These are phyloP conservation scores for Stephania yunnanensis DNA, from an alignment of 164 flowering plant genomes.

Conservation along the genomic window DNA sequence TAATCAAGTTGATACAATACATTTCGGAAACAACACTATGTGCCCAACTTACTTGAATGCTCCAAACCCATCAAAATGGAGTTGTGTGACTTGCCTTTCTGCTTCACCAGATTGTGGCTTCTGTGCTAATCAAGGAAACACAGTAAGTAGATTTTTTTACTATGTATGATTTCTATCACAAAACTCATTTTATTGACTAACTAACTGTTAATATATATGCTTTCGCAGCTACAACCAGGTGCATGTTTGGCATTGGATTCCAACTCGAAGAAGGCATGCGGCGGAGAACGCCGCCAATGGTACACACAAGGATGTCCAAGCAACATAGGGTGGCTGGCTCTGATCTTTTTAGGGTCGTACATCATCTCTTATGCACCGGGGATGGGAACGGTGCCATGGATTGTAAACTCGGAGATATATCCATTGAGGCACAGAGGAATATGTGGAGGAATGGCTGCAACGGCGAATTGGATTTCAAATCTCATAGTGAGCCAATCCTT, in stretches of 20 bases:
- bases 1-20: slow-evolving; percentile 29
- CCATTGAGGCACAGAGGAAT: slow-evolving; percentile 66
- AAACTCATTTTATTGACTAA: background rate
- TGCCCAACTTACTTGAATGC: slow-evolving; percentile 36
- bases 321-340: slow-evolving; percentile 33
- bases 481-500: slow-evolving; percentile 58
- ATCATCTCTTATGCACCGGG: slow-evolving; percentile 73
- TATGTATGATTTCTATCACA: background rate
- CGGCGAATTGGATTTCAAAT: slow-evolving; percentile 70
- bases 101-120: slow-evolving; percentile 47
- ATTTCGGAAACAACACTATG: slow-evolving; percentile 50
- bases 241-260: slow-evolving; percentile 47
- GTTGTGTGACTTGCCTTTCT: slow-evolving; percentile 63
- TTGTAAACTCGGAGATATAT: slow-evolving; percentile 82
- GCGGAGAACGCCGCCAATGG: slow-evolving; percentile 35
- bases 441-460: slow-evolving; percentile 82
- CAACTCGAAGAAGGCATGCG: slow-evolving; percentile 23
- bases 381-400: slow-evolving; percentile 89
- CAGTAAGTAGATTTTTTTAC: slow-evolving; percentile 18
- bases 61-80: slow-evolving; percentile 41
- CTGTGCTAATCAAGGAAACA: slow-evolving; percentile 37
- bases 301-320: slow-evolving; percentile 76
- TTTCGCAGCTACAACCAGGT: slow-evolving; percentile 50
- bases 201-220: background rate
- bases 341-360: slow-evolving; percentile 22